A percentile compares a stretch with the other conserved stretches of the same genome.
These are phyloP conservation scores for Rhytidhysteron rufulum DNA, from an alignment of 2,329 filamentous ascomycete species.

Conservation along the genomic window DNA sequence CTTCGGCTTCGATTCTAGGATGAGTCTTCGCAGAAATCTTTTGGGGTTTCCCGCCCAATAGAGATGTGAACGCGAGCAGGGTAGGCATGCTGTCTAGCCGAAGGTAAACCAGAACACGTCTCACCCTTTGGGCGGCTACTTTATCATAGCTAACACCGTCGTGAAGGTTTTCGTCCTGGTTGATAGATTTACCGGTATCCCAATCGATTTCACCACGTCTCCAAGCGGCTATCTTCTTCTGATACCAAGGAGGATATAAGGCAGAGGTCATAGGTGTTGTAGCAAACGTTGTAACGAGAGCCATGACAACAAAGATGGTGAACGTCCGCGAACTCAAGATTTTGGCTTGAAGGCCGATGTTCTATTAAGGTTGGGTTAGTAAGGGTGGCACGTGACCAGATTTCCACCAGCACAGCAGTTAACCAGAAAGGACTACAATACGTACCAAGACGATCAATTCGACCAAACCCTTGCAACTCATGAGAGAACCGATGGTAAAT, in stretches of 20 bases:
- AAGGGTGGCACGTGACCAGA: too few species aligned
- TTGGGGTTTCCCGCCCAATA: constrained; percentile 60
- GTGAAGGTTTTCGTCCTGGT: constrained; percentile 34
- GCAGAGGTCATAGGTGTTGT: constrained; percentile 72
- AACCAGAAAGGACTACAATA: constrained; percentile 9
- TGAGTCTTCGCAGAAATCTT: constrained; percentile 37
- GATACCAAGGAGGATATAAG: constrained; percentile 75
- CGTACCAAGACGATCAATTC: constrained; percentile 89
- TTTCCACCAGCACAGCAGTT: background rate
- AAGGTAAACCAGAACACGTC: constrained; percentile 72
- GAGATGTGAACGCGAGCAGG: constrained; percentile 74
- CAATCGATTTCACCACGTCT: constrained; percentile 87
- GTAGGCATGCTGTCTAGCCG: constrained; percentile 80
- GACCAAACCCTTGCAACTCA: constrained; percentile 96
- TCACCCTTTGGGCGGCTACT: constrained; percentile 49
- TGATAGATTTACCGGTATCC: constrained; percentile 58
- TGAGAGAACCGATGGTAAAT: constrained; percentile 79
- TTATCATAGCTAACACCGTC: constrained; percentile 48
- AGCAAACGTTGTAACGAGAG: constrained; percentile 76
- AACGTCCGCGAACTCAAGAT: constrained; percentile 80
- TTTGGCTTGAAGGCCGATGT: constrained; percentile 77
- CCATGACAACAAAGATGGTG: constrained; percentile 95
- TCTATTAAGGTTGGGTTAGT: constrained; percentile 43
- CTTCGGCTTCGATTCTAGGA: constrained; percentile 25
- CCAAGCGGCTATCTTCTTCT: constrained; percentile 69